Conservation (phyloP, 805 yeast genomes). For the Pichia pseudocactophila region DNA sequence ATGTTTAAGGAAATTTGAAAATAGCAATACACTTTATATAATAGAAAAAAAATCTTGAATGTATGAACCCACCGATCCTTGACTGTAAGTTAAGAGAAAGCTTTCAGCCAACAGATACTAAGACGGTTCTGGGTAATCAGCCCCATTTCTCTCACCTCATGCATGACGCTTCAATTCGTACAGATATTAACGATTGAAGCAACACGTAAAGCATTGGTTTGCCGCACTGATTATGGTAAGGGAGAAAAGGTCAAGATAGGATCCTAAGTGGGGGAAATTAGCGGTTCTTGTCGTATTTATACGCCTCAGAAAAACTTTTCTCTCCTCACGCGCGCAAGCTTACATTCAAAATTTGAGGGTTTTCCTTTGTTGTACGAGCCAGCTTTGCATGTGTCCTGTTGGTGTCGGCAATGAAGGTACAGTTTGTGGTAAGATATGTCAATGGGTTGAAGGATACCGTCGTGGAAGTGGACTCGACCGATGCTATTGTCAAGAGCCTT, state of each 20-base stretch:
- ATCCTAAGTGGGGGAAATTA: no score
- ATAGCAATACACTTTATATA: no score
- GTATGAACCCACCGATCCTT: conserved; percentile 69
- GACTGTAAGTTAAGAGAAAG: conserved; percentile 19
- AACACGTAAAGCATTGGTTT: conserved; percentile 69
- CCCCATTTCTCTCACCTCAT: conserved; percentile 50
- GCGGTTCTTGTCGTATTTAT: no score
- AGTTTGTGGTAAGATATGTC: conserved; percentile 37
- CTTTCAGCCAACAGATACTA: conserved; percentile 46
- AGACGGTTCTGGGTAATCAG: conserved; percentile 45
- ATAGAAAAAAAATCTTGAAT: conserved; percentile 19
- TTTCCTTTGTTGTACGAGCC: not conserved
- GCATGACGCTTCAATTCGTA: conserved; percentile 49
- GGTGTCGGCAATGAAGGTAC: conserved; percentile 1
- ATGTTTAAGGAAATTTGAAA: not conserved
- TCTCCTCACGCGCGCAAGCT: not conserved
- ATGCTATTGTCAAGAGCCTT: conserved; percentile 21
- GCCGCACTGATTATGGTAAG: conserved; percentile 49
- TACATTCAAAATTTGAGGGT: not conserved
- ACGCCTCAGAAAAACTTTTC: not conserved
- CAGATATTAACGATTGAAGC: conserved; percentile 39
- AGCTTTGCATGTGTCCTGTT: no score
- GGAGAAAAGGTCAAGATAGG: conserved; percentile 15
- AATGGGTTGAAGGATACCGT: conserved; percentile 34
- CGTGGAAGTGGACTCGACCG: conserved; percentile 24